Conservation (phyloP, 352 stramenopile genomes). For the Globisporangium parvum region DNA sequence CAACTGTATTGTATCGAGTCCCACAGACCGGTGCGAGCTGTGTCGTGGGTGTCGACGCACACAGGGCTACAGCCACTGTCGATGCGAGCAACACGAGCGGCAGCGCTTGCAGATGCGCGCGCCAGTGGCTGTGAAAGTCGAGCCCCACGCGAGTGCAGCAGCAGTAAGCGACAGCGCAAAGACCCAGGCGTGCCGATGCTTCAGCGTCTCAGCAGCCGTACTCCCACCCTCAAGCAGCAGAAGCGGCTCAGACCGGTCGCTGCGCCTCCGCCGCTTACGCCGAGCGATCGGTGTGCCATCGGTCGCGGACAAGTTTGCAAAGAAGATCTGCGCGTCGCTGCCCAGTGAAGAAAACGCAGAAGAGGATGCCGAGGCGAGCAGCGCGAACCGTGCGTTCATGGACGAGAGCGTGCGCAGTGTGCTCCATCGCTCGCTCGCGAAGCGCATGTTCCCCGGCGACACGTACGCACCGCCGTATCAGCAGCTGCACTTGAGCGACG, state of each 20-base stretch:
- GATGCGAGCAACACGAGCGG: constrained; percentile 44
- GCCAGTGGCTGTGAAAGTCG: constrained; percentile 9
- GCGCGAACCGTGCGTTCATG: constrained; percentile 16
- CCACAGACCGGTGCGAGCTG: constrained; percentile 29
- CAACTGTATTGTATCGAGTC: constrained; percentile 32
- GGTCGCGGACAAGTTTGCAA: constrained; percentile 32
- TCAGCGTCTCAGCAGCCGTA: constrained; percentile 11
- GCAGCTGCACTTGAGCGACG: constrained; percentile 26
- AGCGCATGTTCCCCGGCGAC: constrained; percentile 15
- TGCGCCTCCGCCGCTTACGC: constrained; percentile 28
- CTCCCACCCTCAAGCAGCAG: neutral
- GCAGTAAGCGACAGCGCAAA: neutral
- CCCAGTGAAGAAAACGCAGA: constrained; percentile 19
- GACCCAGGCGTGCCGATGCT: constrained; percentile 30
- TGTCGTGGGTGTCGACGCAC: constrained; percentile 52
- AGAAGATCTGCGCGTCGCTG: constrained; percentile 20
- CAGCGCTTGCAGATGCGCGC: constrained; percentile 16
- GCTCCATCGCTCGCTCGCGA: constrained; percentile 22
- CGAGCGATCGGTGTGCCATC: constrained; percentile 32
- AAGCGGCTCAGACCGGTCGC: constrained; percentile 13
- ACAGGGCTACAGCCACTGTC: constrained; percentile 39
- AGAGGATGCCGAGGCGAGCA: constrained; percentile 20
- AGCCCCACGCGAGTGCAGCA: neutral
- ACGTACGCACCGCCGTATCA: constrained; percentile 31
- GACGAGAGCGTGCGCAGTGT: constrained; percentile 20